These are phyloP conservation scores for Blastobotrys serpentis DNA, from an alignment of 1,139 yeast species.

Conservation along the genomic window DNA sequence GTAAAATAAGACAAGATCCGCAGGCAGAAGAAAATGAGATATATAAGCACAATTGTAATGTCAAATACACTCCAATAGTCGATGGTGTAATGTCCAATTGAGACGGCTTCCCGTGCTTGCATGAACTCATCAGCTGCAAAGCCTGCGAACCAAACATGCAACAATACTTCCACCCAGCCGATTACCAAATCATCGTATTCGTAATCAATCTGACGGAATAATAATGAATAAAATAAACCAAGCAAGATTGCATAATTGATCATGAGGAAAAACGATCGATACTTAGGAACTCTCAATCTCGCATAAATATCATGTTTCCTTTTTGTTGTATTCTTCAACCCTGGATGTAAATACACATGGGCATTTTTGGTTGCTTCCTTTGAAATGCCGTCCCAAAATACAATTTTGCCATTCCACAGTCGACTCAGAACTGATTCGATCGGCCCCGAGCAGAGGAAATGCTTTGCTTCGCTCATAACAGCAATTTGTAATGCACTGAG, in stretches of 20 bases:
- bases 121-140: constrained; percentile 37
- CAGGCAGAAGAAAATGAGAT: constrained; percentile 28
- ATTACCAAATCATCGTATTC: constrained; percentile 15
- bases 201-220: constrained; percentile 21
- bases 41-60: constrained; percentile 32
- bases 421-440: constrained; percentile 32
- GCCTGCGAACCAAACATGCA: constrained; percentile 37
- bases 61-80: constrained; percentile 38
- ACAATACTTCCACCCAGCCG: constrained; percentile 28
- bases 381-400: constrained; percentile 37
- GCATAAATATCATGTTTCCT: constrained; percentile 30
- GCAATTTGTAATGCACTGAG: constrained; percentile 35
- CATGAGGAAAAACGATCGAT: constrained; percentile 35
- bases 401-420: constrained; percentile 38
- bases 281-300: constrained; percentile 36
- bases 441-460: constrained; percentile 32
- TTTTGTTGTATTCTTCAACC: background rate
- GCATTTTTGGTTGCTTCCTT: constrained; percentile 30
- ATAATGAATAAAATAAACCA: constrained; percentile 31
- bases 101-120: constrained; percentile 36
- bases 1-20: constrained; percentile 26
- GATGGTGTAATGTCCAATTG: constrained; percentile 30
- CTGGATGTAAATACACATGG: constrained; percentile 10
- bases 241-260: constrained; percentile 34
- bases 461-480: constrained; percentile 31